phyloP scores from a whole-genome alignment of 2,329 filamentous ascomycete genomes.

The Pyrenochaeta sp. region DNA sequence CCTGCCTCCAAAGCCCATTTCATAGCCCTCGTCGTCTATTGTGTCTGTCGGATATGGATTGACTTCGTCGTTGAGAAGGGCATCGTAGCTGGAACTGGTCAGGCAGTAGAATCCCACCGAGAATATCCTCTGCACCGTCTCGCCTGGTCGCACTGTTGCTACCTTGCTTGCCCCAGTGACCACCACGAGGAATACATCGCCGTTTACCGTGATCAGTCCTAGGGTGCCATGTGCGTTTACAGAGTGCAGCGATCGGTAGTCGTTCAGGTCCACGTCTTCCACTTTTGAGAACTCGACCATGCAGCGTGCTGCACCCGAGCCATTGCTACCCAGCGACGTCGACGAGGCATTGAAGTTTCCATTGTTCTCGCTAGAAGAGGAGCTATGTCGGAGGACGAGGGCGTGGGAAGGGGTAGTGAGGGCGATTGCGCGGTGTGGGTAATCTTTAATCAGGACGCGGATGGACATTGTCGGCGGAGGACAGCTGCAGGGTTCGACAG shows the following conservation, averaged over 20 bases:
- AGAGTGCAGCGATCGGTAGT: constrained; percentile 78
- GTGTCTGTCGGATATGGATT: constrained; percentile 64
- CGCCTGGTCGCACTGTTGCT: constrained; percentile 83
- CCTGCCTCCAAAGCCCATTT: constrained; percentile 61
- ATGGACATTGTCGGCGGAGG: constrained; percentile 57
- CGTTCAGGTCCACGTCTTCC: constrained; percentile 71
- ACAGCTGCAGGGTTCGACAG: constrained; percentile 12
- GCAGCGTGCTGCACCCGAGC: constrained; percentile 64
- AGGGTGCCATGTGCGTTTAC: constrained; percentile 84
- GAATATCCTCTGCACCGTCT: constrained; percentile 87
- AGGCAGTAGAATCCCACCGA: constrained; percentile 92
- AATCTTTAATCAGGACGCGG: constrained; percentile 84
- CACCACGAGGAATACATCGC: constrained; percentile 90
- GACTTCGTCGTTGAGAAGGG: constrained; percentile 68
- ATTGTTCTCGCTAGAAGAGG: constrained; percentile 65
- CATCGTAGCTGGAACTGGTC: constrained; percentile 85
- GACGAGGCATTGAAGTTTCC: constrained; percentile 66
- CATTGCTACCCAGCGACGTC: constrained; percentile 57
- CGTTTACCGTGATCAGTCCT: constrained; percentile 82
- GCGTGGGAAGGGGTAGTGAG: constrained; percentile 81
- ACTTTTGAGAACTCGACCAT: constrained; percentile 85
- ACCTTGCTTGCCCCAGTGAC: constrained; percentile 82
- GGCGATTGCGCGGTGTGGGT: constrained; percentile 86
- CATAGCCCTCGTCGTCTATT: constrained; percentile 62
- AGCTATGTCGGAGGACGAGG: constrained; percentile 83